Base-by-base conservation (phyloP, 768 basidiomycete genomes). In the Boletus insuetus region DNA sequence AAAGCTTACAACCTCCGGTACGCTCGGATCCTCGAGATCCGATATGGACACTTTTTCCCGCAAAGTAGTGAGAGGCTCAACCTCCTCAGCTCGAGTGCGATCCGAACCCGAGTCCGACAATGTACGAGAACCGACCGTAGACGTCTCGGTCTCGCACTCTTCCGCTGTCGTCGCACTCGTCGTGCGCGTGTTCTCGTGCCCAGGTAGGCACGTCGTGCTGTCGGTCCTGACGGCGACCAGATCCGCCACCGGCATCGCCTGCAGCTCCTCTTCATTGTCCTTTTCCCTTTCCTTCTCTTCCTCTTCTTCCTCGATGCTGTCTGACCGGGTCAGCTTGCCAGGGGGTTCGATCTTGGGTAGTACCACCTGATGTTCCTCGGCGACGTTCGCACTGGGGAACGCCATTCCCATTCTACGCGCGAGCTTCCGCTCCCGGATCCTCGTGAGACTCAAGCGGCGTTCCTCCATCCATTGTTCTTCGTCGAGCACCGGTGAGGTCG, bases 401-500 rank as follows among this genome's bases (percentile, higher is more conserved):
- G 55, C 49, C 49, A 73, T 47, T 6, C 69, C 69, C 65, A 70
- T 59, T 29, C 70, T 54, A 26, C 70, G 70, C 11, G 70, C 70
- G 29, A 66, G 58, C 56, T 71, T 71, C 39, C 70, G 67, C 48
- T 71, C 71, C 11, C 51, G 68, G 51, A 71, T 68, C 46, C 58
- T 63, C 37, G 69, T 58, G 24, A 71, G 64, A 46, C 71, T 73
- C 48, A 58, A 16, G 24, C 68, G 71, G 20, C 70, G 71, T 35
- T 71, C 70, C 19, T 71, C 70, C 70, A 71, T 71, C 71, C 70
- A 71, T 24, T 69, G 61, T 0, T 73, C 71, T 11, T 72, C 69
- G n/a, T 70, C 68, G 1, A 59, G 38, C 41, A 55, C 46, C 7
- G 58, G 58, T 16, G 35, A n/a, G 12, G 52, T 32, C 12, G 42